phyloP scores from a whole-genome alignment of 352 stramenopile species.

The Phytophthora fragariaefolia region DNA sequence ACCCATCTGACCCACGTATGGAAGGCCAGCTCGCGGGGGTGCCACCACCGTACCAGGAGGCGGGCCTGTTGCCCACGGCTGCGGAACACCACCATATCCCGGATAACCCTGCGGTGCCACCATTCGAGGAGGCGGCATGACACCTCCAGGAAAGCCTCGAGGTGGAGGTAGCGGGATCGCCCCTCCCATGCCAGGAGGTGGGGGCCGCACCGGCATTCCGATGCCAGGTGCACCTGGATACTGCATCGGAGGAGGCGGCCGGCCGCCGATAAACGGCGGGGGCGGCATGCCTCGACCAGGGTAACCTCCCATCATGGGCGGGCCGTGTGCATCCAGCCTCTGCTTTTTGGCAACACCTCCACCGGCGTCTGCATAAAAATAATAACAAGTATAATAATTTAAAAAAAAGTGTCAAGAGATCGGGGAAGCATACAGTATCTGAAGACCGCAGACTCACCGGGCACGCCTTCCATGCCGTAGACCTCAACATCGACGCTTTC shows the following conservation, averaged over 20 bases:
- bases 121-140: slow-evolving; percentile 46
- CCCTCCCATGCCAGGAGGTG: slow-evolving; percentile 39
- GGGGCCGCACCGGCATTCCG: slow-evolving; percentile 62
- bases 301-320: slow-evolving; percentile 52
- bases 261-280: slow-evolving; percentile 50
- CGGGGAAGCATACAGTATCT: too few relatives aligned
- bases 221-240: slow-evolving; percentile 47
- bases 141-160: slow-evolving; percentile 41
- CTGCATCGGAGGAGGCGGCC: slow-evolving; percentile 52
- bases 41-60: slow-evolving; percentile 27
- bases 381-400: slow-evolving; percentile 20
- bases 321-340: slow-evolving; percentile 42
- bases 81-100: slow-evolving; percentile 35
- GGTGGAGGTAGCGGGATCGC: slow-evolving; percentile 42
- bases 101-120: slow-evolving; percentile 35
- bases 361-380: slow-evolving; percentile 18
- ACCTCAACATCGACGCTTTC: slow-evolving; percentile 88
- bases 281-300: slow-evolving; percentile 51
- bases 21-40: slow-evolving; percentile 22
- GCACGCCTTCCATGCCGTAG: slow-evolving; percentile 91
- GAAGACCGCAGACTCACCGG: slow-evolving; percentile 40
- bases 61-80: slow-evolving; percentile 29
- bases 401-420: slow-evolving; percentile 2
- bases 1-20: slow-evolving; percentile 36
- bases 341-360: slow-evolving; percentile 49